A percentile compares a stretch with the other conserved stretches of the same genome.
These are phyloP conservation scores for Cladobotryum mycophilum DNA, from an alignment of 2,329 filamentous ascomycete genomes.

Conservation along the genomic window DNA sequence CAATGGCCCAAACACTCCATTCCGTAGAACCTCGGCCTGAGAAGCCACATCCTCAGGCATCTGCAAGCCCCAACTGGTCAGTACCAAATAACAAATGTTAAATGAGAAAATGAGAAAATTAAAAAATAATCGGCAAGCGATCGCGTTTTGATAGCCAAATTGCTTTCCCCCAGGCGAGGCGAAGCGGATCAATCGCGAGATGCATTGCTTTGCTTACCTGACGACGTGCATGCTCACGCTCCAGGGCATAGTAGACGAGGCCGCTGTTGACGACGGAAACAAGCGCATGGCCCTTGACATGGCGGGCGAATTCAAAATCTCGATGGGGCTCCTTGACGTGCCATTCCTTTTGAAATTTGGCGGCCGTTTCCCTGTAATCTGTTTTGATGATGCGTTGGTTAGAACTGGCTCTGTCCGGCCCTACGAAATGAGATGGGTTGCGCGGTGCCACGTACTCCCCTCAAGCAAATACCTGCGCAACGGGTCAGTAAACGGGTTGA, in stretches of 20 bases:
- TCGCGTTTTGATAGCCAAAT: not conserved
- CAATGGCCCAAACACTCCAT: slow-evolving; percentile 53
- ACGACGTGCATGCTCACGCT: slow-evolving; percentile 47
- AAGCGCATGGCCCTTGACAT: slow-evolving; percentile 59
- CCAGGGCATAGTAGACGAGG: slow-evolving; percentile 53
- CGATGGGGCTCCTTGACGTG: slow-evolving; percentile 56
- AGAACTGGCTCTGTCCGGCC: slow-evolving; percentile 10
- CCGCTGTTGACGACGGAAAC: slow-evolving; percentile 59
- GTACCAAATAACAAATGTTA: not conserved
- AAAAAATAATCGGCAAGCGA: not conserved
- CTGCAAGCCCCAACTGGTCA: slow-evolving; percentile 28
- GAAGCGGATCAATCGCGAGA: slow-evolving; percentile 8
- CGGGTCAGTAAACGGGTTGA: slow-evolving; percentile 9
- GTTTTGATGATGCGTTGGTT: slow-evolving; percentile 21
- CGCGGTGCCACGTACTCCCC: slow-evolving; percentile 48
- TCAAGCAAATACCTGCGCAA: slow-evolving; percentile 52
- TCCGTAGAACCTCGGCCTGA: slow-evolving; percentile 40
- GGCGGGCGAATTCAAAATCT: slow-evolving; percentile 56
- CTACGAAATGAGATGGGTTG: slow-evolving; percentile 3
- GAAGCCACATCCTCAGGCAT: slow-evolving; percentile 42
- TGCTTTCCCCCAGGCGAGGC: not conserved
- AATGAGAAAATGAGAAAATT: not conserved
- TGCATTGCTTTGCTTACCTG: slow-evolving; percentile 37
- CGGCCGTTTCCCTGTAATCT: slow-evolving; percentile 63
- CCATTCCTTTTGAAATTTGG: slow-evolving; percentile 65